Base-by-base conservation (phyloP, 345 rosid genomes). In the Anacardium occidentale region DNA sequence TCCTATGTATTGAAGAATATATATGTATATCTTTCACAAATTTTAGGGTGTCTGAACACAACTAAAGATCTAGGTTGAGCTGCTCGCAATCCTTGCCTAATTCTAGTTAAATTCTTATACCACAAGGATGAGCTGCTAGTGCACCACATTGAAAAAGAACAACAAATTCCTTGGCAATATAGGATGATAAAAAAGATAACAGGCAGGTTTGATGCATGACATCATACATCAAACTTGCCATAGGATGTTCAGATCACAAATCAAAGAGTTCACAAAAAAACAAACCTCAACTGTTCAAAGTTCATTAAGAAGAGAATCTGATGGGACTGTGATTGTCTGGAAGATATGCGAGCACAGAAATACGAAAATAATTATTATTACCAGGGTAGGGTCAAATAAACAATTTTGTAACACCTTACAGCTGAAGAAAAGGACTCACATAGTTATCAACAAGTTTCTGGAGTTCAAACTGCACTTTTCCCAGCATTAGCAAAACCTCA, bases 201-300 rank as follows among this genome's bases (percentile, higher is more conserved):
- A 15, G n/a, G 15, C 26, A 29, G 54, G 18, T 26, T 62, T 20
- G 20, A 62, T 7, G 50, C 47, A 62, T 62, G 10, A 12, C 47
- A 62, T 11, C 21, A 50, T 45, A 64, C 24, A 47, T 58, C 56
- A 45, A 15, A 51, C 48, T 60, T 72, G 54, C 13, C 59, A 71
- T 25, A 56, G 34, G 63, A n/a, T 47, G 22, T 20, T 44, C 26
- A 11, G 14, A 22, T 40, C n/a, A 21, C 55, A 21, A 57, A 63
- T 59, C 68, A 66, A 42, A 77, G 21, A 47, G 73, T 59, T 1
- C 63, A 76, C 55, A 62, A 52, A 73, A n/a, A 64, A 81, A 81
- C 91, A 76, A 76, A 96, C 99, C 99, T 96, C 99, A 77, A 93
- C 96, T 5, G 87, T 93, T 74, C 85, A 90, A 78, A 96, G 97